Evolutionary conservation across 2,329 filamentous ascomycete genomes (phyloP).

Genomic region (Lecanosticta acicola): DNA sequence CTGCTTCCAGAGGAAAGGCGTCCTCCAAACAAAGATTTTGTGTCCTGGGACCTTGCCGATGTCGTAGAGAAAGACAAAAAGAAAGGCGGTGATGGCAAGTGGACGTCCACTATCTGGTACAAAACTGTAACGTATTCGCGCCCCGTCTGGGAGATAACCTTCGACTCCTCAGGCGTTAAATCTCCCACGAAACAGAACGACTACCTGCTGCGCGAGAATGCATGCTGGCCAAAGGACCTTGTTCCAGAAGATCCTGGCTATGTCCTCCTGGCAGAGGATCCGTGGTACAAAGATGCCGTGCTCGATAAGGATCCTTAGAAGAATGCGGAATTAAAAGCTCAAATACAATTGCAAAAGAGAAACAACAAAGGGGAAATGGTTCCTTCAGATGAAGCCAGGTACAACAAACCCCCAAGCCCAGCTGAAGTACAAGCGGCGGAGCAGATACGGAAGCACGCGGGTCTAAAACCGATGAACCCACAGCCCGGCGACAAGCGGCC

Average conservation of each 20-base stretch:
- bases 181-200: slow-evolving; percentile 2
- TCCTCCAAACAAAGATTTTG: slow-evolving; percentile 1
- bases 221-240: slow-evolving; percentile 10
- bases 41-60: not conserved
- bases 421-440: not conserved
- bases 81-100: not conserved
- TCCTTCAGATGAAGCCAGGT: too few relatives aligned
- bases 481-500: not conserved
- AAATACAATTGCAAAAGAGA: too few relatives aligned
- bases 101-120: not conserved
- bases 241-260: slow-evolving; percentile 7
- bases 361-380: too few relatives aligned
- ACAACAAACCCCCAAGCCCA: too few relatives aligned
- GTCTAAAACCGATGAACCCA: too few relatives aligned
- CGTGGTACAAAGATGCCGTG: slow-evolving; percentile 5
- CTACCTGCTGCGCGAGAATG: slow-evolving; percentile 4
- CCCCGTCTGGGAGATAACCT: not conserved
- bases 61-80: not conserved
- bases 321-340: too few relatives aligned
- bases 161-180: slow-evolving; percentile 1
- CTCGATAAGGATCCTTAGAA: too few relatives aligned
- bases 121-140: slow-evolving; percentile 3
- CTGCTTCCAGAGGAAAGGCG: not conserved
- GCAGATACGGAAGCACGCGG: not conserved
- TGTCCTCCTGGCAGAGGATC: slow-evolving; percentile 2